Base-by-base conservation (phyloP, 169 alveolate species). In the Plasmodium knowlesi region DNA sequence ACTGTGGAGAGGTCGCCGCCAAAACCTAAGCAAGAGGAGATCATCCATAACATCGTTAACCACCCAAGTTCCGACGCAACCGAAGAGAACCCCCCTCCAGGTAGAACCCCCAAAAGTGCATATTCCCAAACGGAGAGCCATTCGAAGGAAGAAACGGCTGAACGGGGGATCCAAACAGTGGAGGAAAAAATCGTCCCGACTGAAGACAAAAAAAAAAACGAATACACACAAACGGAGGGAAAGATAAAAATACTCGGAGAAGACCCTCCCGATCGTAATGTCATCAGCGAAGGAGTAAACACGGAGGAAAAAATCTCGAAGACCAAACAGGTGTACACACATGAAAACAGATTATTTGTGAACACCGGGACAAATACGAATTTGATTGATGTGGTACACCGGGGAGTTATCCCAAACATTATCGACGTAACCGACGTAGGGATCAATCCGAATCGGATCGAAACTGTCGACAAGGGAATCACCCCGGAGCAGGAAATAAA, bases 291-390 rank as follows among this genome's bases (percentile, higher is more conserved):
- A 73, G 84, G 84, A 6, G 54, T 84, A 1, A 84, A 46, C 16
- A 84, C 93, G 34, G 93, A 84, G 12, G 84, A 84, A n/a, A 71
- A 73, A 71, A 5, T 22, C 5, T 34, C 57, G 22, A 14, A 6
- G 5, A 71, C 41, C n/a, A 46, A 84, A 53, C 9, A 39, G 5
- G 61, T 28, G 19, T 16, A 46, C 57, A 84, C 93, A 10, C 34
- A 73, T 22, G 84, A 84, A 28, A 22, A 84, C 37, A 73, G 28
- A 12, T 32, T 39, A 4, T 84, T 84, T 16, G 70, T 84, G 10
- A 61, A 34, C 41, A 28, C 84, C 4, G 28, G 80, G 16, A 76
- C 79, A 1, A 84, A 84, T 61, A 84, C 93, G 5, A 53, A 73
- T 5, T 8, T 28, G 25, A 22, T 84, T n/a, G 70, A 71, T 2